phyloP scores from a whole-genome alignment of 108 stramenopile genomes.

The Conticribra weissflogii region DNA sequence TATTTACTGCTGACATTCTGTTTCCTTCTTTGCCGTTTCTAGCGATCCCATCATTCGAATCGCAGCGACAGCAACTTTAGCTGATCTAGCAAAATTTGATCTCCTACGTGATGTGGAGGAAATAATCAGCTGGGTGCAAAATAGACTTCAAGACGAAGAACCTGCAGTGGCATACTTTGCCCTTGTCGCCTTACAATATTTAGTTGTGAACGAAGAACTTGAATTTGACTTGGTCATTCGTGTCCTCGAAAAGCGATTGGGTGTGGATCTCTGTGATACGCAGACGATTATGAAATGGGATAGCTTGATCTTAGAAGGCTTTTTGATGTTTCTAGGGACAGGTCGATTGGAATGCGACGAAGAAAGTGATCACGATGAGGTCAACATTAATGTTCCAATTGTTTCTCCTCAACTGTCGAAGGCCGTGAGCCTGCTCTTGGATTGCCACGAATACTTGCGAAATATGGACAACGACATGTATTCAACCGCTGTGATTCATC shows the following conservation, averaged over 20 bases:
- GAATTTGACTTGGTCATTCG: slow-evolving; percentile 76
- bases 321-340: slow-evolving; percentile 63
- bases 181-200: slow-evolving; percentile 54
- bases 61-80: slow-evolving; percentile 67
- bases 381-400: slow-evolving; percentile 19
- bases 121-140: slow-evolving; percentile 71
- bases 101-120: slow-evolving; percentile 70
- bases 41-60: slow-evolving; percentile 59
- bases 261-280: slow-evolving; percentile 36
- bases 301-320: slow-evolving; percentile 55
- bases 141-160: slow-evolving; percentile 61
- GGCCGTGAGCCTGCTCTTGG: slow-evolving; percentile 57
- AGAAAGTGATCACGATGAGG: slow-evolving; percentile 42
- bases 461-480: background rate
- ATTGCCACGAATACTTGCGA: background rate
- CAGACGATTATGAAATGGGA: slow-evolving; percentile 44
- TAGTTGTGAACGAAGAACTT: slow-evolving; percentile 66
- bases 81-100: slow-evolving; percentile 69
- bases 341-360: slow-evolving; percentile 52
- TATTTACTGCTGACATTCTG: no score
- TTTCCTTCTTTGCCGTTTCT: background rate
- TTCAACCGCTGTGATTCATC: slow-evolving; percentile 29
- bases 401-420: slow-evolving; percentile 48
- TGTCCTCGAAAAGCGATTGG: slow-evolving; percentile 67
- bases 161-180: slow-evolving; percentile 54